Evolutionary conservation across 176 grass and related monocot genomes (phyloP).

Genomic region (Carex littledalei): DNA sequence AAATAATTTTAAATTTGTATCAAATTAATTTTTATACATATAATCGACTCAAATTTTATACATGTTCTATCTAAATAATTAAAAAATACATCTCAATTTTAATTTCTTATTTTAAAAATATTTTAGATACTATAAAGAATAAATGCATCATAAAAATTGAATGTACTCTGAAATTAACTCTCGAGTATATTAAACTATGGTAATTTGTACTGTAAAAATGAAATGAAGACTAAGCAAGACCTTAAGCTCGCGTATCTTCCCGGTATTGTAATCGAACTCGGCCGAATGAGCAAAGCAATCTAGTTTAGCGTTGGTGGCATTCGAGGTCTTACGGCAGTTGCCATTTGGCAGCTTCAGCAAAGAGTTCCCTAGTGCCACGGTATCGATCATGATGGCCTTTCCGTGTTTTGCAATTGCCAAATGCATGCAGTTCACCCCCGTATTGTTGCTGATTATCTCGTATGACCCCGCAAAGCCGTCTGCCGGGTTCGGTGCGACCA

Average conservation of each 20-base stretch:
- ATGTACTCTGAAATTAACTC: too few relatives aligned
- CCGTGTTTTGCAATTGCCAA: constrained; percentile 27
- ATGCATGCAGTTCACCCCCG: constrained; percentile 40
- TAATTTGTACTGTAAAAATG: background rate
- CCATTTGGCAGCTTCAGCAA: constrained; percentile 12
- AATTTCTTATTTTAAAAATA: too few relatives aligned
- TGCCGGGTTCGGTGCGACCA: background rate
- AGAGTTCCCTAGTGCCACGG: constrained; percentile 15
- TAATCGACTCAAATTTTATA: too few relatives aligned
- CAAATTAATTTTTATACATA: too few relatives aligned
- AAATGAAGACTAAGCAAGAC: constrained; percentile 5
- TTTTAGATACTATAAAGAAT: too few relatives aligned
- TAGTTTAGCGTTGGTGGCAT: background rate
- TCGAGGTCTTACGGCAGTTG: background rate
- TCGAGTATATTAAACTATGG: background rate
- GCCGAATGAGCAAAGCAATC: constrained; percentile 42
- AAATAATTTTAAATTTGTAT: too few relatives aligned
- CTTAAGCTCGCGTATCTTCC: constrained; percentile 26
- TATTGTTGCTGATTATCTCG: constrained; percentile 28
- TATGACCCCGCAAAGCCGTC: constrained; percentile 19
- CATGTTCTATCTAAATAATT: too few relatives aligned
- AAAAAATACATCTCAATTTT: too few relatives aligned
- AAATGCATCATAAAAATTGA: too few relatives aligned
- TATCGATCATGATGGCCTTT: constrained; percentile 39
- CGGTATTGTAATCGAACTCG: constrained; percentile 32